Evolutionary conservation across 2,329 filamentous ascomycete genomes (phyloP), one percentile per base, ranked within the genome.

Genomic region (Stagonosporopsis rhizophila): DNA sequence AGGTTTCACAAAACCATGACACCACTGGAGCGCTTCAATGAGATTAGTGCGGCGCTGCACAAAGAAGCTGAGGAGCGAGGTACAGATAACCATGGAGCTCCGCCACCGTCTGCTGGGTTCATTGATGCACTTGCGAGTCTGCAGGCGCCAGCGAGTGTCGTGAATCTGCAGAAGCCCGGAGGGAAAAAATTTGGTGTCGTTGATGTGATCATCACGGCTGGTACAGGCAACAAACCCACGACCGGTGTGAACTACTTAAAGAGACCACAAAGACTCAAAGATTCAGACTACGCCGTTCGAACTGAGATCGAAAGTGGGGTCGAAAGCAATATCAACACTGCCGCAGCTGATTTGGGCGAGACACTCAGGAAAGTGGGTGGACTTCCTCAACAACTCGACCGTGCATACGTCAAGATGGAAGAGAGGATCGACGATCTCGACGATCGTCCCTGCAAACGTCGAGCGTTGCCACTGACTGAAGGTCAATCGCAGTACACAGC

Each of bases 81-180:
- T 4, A 50, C 60, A 5, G 60, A 80, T 50, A 57, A 58, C 30
- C 48, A 58, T 14, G 77, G 74, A 3, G 59, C 73, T 12, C 53
- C 61, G 4, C 64, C 77, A 11, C 72, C 75, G 1, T 73, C 72
- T 50, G 78, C 72, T 2, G 62, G 73, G 1, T 79, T 78, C 49
- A 58, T 82, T n/a, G 38, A 54, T 4, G 72, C 71, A 17, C 62
- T 82, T 12, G 70, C 77, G 2, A 59, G 52, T 3, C 64, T 80
- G 54, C 39, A 61, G 3, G 74, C 81, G 61, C 80, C 79, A 4
- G 57, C 69, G 1, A 57, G 62, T 2, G 48, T 79, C 4, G 25
- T 58, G 1, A 32, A 59, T 8, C 67, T 77, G 65, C 75, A 75
- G 45, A 71, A 66, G 14, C 49, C 62, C 4, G 65, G 67, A 9